Base-by-base conservation (phyloP, 2,329 filamentous ascomycete genomes). In the Colletotrichum sp. region DNA sequence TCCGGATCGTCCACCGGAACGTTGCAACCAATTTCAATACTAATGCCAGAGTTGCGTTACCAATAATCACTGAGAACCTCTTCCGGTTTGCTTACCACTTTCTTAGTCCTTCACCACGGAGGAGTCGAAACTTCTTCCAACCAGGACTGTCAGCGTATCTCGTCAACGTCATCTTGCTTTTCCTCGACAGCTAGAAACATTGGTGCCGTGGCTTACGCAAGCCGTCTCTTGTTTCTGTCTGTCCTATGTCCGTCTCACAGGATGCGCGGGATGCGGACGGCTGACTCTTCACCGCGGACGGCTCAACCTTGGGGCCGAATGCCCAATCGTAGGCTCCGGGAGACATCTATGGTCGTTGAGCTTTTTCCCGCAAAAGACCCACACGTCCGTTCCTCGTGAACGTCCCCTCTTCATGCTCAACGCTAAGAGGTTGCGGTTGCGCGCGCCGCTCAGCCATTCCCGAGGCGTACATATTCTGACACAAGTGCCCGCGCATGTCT, bases 381-480 rank as follows among this genome's bases (percentile, higher is more conserved):
- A 34, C 34, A 64, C 15, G 57, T 70, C 57, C 57, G 36, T 70
- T 70, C 67, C 39, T 59, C 24, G 26, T 18, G 32, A 61, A 70
- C 67, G 24, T 26, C 26, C 55, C 18, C 18, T 18, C 18, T 32
- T 32, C 30, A 18, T n/a, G 8, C 18, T 36, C 7, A 36, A 34
- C 67, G 59, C 67, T 70, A 63, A 52, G 36, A 63, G 18, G 36
- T 43, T 52, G 43, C n/a, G 43, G 0, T 21, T 52, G n/a, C n/a
- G 43, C 24, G 57, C 57, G 64, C 73, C 70, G 74, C 70, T 68
- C 70, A 75, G 64, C 32, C 64, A 65, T 68, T 68, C 70, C 73
- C 74, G 74, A 74, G 70, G 59, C 70, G 74, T 75, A 75, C 74
- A 75, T 60, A 52, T 73, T 69, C 64, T 75, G 74, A 75, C 64